Evolutionary conservation across 371 early-diverging fungal genomes (phyloP), one percentile per base, ranked within the genome.

Genomic region (Dinochytrium kinnereticum): DNA sequence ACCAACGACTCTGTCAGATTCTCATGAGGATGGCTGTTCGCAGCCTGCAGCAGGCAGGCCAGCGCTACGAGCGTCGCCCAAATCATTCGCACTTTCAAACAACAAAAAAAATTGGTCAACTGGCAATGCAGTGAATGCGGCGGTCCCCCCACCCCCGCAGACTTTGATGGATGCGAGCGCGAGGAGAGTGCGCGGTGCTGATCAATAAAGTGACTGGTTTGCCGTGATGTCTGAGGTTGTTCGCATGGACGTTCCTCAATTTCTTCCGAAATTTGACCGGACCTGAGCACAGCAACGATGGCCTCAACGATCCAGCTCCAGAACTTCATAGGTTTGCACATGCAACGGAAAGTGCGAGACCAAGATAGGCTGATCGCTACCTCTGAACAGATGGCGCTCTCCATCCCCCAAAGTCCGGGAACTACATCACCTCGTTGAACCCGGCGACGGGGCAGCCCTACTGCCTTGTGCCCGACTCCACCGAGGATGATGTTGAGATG

Each of bases 401-500:
- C 71, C 72, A 74, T 51, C 65, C 78, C 24, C 89, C 91, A 17
- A 59, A 69, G 10, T 73, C 75, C 17, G 80, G 81, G 55, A 30
- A 37, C n/a, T 92, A 87, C 84, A 76, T 93, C 71, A 85, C 82
- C 70, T 82, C 81, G 55, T 79, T 78, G 69, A 88, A 91, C 53
- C 93, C 93, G 7, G 79, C 90, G 5, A 90, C 81, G 13, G 91
- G 87, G 33, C 61, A 67, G 36, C 78, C 83, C 21, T 77, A 86
- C 75, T 84, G 81, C 15, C 75, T 73, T 26, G 79, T 92, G 15
- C 91, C 93, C 0, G 83, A 90, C 79, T 93, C 93, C n/a, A 72
- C 70, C 44, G 72, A 69, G 10, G 72, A 73, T 0, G 93, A 92
- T 51, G 86, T 93, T 36, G 85, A 91, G 59, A 74, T 71, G 28